Base-by-base conservation (phyloP, 148 eudicot species). In the Rhododendron henanense region DNA sequence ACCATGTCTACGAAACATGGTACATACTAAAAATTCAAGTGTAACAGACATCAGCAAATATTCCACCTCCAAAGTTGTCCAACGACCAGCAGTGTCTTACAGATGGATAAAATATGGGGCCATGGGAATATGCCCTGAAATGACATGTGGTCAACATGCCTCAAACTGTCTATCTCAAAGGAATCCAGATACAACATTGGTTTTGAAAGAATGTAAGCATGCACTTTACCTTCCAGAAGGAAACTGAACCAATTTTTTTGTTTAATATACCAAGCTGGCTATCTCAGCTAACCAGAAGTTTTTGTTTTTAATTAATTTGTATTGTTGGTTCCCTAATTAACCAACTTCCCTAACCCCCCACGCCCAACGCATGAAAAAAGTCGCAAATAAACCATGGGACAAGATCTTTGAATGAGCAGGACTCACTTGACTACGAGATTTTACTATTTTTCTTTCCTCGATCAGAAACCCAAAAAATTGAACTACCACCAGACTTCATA, bases 391-490 rank as follows among this genome's bases (percentile, higher is more conserved):
- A 73, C 80, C 33, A 41, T 50, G 25, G 25, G 50, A 74, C 35
- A 84, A 11, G 37, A 45, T 48, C 80, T 53, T 63, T 67, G 44
- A 51, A 78, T 85, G 41, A 84, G 51, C 82, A 18, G 23, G 33
- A 85, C 87, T 82, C 83, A 87, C 85, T 63, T 75, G 48, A 81
- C 55, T 41, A 51, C 8, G 50, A 77, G 48, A 74, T 65, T 81
- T 78, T 28, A 78, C 14, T 33, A 71, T 71, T 71, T 71, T 71
- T 71, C 76, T 71, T 71, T 71, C 76, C 41, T 71, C 21, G 0
- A 71, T 71, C 39, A 71, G n/a, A 23, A 18, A 39, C 79, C 25
- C 8, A 75, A 37, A 39, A 55, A 75, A 18, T 2, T 16, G n/a
- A 44, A 59, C 45, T 41, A 63, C 10, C 47, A 83, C 19, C 47